phyloP scores from a whole-genome alignment of 1,139 yeast species.

The Waltiozyma sp. region DNA sequence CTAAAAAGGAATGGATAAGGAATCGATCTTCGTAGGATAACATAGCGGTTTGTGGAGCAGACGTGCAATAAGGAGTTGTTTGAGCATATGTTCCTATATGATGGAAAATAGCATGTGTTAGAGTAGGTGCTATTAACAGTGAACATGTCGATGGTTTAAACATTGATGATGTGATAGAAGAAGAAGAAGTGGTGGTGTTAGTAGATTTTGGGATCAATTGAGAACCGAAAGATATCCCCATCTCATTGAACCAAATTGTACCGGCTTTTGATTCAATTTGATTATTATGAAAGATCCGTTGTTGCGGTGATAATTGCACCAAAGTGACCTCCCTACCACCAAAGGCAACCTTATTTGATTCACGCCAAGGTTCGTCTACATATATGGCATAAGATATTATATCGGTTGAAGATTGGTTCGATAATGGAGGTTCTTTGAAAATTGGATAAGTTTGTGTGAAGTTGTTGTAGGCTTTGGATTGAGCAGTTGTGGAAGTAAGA shows the following conservation, averaged over 20 bases:
- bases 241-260: conserved; percentile 54
- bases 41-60: conserved; percentile 4
- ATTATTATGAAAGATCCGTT: conserved; percentile 34
- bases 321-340: conserved; percentile 49
- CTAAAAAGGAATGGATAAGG: conserved; percentile 66
- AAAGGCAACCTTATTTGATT: conserved; percentile 61
- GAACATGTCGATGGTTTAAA: conserved; percentile 39
- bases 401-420: conserved; percentile 17
- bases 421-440: conserved; percentile 24
- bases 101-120: conserved; percentile 76
- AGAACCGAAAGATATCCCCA: conserved; percentile 78
- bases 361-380: conserved; percentile 64
- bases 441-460: conserved; percentile 46
- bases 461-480: conserved; percentile 38
- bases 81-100: conserved; percentile 49
- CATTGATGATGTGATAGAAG: conserved; percentile 39
- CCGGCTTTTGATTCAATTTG: conserved; percentile 20
- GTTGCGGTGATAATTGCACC: conserved; percentile 55
- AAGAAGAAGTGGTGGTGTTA: conserved; percentile 29
- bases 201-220: conserved; percentile 33
- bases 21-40: conserved; percentile 55
- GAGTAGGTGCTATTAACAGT: conserved; percentile 60
- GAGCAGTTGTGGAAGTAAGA: conserved; percentile 4
- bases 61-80: conserved; percentile 24
- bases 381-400: conserved; percentile 49